phyloP scores from a whole-genome alignment of 2,329 filamentous ascomycete species.

The Ploettnerulaceae sp. region DNA sequence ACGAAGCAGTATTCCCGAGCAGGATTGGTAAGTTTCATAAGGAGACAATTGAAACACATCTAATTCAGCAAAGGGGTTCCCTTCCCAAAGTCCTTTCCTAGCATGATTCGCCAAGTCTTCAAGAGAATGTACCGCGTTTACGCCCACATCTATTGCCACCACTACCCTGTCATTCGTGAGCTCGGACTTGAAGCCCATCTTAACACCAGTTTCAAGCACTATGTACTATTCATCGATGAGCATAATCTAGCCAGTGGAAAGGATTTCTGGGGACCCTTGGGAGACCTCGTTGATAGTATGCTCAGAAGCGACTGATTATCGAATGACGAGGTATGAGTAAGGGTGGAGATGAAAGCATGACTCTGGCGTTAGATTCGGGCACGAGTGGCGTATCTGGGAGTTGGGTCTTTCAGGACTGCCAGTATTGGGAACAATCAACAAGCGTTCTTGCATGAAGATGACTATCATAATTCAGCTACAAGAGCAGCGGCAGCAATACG shows the following conservation, averaged over 20 bases:
- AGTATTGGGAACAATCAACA: too few species aligned
- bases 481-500: neutral
- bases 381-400: constrained; percentile 17
- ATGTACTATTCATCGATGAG: constrained; percentile 97
- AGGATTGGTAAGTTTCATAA: constrained; percentile 61
- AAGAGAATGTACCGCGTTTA: constrained; percentile 99
- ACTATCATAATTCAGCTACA: neutral
- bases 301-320: constrained; percentile 66
- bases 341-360: constrained; percentile 13
- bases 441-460: too few species aligned
- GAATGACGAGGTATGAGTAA: constrained; percentile 15
- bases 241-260: constrained; percentile 87
- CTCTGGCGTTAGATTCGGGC: constrained; percentile 27
- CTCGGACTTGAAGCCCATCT: constrained; percentile 93
- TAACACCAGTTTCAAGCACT: constrained; percentile 99
- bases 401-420: constrained; percentile 1
- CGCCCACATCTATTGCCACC: constrained; percentile 98
- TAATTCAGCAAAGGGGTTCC: constrained; percentile 61
- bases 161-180: constrained; percentile 94
- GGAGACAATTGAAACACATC: constrained; percentile 45
- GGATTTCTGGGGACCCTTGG: constrained; percentile 95
- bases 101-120: constrained; percentile 90
- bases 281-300: constrained; percentile 97
- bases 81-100: constrained; percentile 88
- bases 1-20: constrained; percentile 91